Evolutionary conservation across 805 yeast genomes (phyloP), one percentile per base, ranked within the genome.

Genomic region (Danielozyma ontarioensis): DNA sequence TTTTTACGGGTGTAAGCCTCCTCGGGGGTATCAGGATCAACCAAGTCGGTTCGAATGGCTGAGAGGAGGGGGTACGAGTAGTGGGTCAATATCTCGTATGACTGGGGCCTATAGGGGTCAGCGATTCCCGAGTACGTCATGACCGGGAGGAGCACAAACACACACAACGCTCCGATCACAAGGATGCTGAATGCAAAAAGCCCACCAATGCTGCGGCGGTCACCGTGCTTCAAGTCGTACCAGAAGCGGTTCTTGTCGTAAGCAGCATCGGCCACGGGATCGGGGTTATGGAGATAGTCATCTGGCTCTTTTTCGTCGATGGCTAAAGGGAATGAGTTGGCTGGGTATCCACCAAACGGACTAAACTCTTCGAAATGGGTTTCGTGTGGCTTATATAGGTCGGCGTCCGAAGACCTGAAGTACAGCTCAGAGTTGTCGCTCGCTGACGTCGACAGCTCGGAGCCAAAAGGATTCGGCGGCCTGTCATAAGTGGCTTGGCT

Each of bases 281-380:
- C 96, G 2, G 97, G 97, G 59, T 90, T 93, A 60, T 90, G 97
- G 44, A 93, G 57, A 53, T 86, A 89, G 59, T 90, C 98, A 62
- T 90, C 98, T 7, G 84, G 82, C 59, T 90, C 98, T 59, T 86
- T 86, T 47, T 90, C 97, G 39, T 90, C 96, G 42, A 93, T 78
- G 46, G 76, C 81, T 36, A 90, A 65, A 1, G 98, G 98, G 64
- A 90, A 90, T 4, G 87, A 79, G 13, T 88, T 71, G 6, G 96
- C 94, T 1, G 98, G 97, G 58, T 85, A 90, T 12, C 97, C 97
- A 32, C 97, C 98, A 62, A 90, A 90, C 3, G 97, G 98, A 30
- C 84, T 77, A 44, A 80, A 79, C 50, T 83, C 93, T 19, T 19
- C n/a, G n/a, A n/a, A n/a, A n/a, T n/a, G n/a, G n/a, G n/a, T n/a